phyloP scores from a whole-genome alignment of 768 basidiomycete genomes.

The Leccinum imitatum region DNA sequence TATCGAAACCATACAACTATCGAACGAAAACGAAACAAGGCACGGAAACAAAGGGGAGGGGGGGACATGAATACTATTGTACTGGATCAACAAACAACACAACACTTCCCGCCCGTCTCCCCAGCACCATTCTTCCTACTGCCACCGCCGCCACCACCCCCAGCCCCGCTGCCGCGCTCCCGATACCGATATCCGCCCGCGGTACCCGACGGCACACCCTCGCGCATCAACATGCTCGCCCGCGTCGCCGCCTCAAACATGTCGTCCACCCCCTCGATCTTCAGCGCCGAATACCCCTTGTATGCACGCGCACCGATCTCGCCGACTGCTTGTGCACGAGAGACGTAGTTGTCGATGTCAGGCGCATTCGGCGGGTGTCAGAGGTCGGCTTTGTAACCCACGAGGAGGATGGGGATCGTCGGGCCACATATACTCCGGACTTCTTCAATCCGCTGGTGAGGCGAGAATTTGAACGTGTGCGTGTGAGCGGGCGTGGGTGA shows the following conservation, averaged over 20 bases:
- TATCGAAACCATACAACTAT: constrained; percentile 10
- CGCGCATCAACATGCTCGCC: constrained; percentile 94
- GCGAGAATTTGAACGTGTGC: not conserved
- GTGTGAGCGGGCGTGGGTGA: too few relatives aligned
- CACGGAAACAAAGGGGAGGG: not conserved
- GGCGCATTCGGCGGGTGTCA: constrained; percentile 57
- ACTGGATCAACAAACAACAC: constrained; percentile 57
- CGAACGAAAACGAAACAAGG: not conserved
- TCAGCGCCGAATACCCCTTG: constrained; percentile 91
- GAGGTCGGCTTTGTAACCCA: constrained; percentile 95
- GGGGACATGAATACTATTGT: not conserved
- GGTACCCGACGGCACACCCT: constrained; percentile 62
- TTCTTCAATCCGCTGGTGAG: constrained; percentile 91
- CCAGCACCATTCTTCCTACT: not conserved
- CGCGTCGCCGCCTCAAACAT: constrained; percentile 97
- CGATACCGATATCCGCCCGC: constrained; percentile 51
- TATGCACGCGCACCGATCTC: constrained; percentile 90
- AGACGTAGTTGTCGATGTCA: constrained; percentile 57
- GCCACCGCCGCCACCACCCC: constrained; percentile 32
- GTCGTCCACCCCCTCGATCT: constrained; percentile 92
- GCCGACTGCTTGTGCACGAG: constrained; percentile 73
- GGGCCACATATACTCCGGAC: constrained; percentile 95
- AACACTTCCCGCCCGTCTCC: constrained; percentile 53
- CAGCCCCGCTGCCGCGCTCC: constrained; percentile 35
- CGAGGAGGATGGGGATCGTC: constrained; percentile 89